phyloP scores from a whole-genome alignment of 192 early-diverging fungal species.

The Coemansia sp. region DNA sequence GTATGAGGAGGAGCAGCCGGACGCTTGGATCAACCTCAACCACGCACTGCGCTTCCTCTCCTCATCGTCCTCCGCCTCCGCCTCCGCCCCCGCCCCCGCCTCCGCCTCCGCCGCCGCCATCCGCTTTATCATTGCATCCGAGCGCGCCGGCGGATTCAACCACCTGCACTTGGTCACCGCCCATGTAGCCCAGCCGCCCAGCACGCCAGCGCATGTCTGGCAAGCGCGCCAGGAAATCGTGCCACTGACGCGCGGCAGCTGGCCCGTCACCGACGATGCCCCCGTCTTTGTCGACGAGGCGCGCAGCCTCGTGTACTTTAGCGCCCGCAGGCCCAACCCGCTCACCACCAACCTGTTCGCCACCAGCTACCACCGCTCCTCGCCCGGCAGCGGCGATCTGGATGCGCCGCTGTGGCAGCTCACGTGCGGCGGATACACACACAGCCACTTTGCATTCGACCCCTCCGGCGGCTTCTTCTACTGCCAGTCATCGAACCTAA shows the following conservation, averaged over 20 bases:
- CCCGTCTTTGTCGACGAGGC: constrained; percentile 21
- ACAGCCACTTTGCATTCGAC: constrained; percentile 22
- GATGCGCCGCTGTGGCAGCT: constrained; percentile 5
- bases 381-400: neutral
- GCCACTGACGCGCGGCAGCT: constrained; percentile 17
- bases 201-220: neutral
- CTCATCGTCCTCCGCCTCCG: neutral
- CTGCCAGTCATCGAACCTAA: constrained; percentile 29
- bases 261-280: constrained; percentile 19
- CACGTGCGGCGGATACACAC: constrained; percentile 17
- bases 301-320: constrained; percentile 17
- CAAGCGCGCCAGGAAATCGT: neutral
- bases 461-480: constrained; percentile 10
- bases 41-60: constrained; percentile 8
- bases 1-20: constrained; percentile 16
- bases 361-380: neutral
- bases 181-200: neutral
- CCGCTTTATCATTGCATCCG: constrained; percentile 14
- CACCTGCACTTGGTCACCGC: constrained; percentile 21
- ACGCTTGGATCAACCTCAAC: constrained; percentile 21
- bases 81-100: no score
- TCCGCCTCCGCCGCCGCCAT: neutral
- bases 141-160: constrained; percentile 16
- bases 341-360: constrained; percentile 18
- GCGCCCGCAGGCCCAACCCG: constrained; percentile 20